phyloP scores from a whole-genome alignment of 495 filamentous ascomycete species.

The Daldinia childiae region DNA sequence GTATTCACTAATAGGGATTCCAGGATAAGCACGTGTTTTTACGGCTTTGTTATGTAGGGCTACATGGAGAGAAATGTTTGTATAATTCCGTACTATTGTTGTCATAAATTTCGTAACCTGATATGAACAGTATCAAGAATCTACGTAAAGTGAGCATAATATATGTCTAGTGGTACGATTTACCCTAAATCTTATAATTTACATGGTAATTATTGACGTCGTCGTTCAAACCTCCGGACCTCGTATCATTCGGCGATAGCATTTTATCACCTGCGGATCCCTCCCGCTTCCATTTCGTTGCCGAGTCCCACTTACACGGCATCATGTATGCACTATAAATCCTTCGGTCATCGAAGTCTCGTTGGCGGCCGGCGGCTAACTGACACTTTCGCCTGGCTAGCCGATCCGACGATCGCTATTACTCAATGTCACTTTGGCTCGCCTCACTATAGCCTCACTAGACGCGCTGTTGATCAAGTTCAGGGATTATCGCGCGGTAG shows the following conservation, averaged over 20 bases:
- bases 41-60: background rate
- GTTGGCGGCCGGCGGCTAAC: slow-evolving; percentile 11
- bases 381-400: slow-evolving; percentile 13
- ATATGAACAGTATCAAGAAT: background rate
- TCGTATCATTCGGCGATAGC: slow-evolving; percentile 4
- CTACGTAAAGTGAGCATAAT: background rate
- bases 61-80: background rate
- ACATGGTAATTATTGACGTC: slow-evolving; percentile 4
- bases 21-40: background rate
- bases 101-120: background rate
- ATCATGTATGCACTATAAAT: slow-evolving; percentile 2
- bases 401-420: slow-evolving; percentile 31
- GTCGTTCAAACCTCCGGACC: background rate
- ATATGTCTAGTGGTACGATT: background rate
- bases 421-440: slow-evolving; percentile 16
- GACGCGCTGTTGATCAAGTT: slow-evolving; percentile 18
- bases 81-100: background rate
- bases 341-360: slow-evolving; percentile 5
- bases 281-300: slow-evolving; percentile 3
- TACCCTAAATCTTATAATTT: background rate
- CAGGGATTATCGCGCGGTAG: slow-evolving; percentile 22
- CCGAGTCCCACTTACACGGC: slow-evolving; percentile 27
- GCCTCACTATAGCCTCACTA: slow-evolving; percentile 32
- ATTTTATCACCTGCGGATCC: slow-evolving; percentile 12
- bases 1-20: background rate